Evolutionary conservation across 192 early-diverging fungal genomes (phyloP), one percentile per base, ranked within the genome.

Genomic region (Coemansia sp.): DNA sequence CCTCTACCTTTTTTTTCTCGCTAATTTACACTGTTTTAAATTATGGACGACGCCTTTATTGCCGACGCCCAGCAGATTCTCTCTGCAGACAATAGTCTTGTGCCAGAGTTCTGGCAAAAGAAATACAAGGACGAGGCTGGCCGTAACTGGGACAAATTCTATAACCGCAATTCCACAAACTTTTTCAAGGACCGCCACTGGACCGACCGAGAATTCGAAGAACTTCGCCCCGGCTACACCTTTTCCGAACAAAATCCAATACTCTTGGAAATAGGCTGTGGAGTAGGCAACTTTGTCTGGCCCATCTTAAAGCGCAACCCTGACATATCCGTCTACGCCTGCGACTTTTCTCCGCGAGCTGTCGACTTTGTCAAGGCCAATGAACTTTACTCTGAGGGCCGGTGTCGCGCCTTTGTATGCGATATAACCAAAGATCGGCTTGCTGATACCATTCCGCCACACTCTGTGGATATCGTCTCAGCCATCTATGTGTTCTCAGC

Each of bases 161-260:
- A 93, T 75, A 80, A 89, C 63, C 90, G 90, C 80, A 93, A 94
- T 55, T 87, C 90, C 35, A 93, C 92, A 67, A 85, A 87, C 52
- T 98, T 99, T 78, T 99, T 97, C 86, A 97, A 97, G 70, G 95
- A 99, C 82, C 85, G 97, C 34, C 91, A 98, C 75, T 99, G 97
- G 96, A 87, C 94, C 8, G 88, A 91, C 61, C 74, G 95, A 11
- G 96, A 98, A 82, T 99, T 98, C 77, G 90, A 91, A 43, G 95
- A 99, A 73, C 83, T 99, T 37, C 78, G 77, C 32, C 73, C 74
- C 10, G 69, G 71, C 3, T 65, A 65, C 18, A 43, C 47, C 24
- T 84, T 78, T 43, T 64, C 67, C 0, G 67, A 82, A 62, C 13
- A 62, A 40, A 71, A 62, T 12, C 74, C 52, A 3, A 65, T 67